Base-by-base conservation (phyloP, 1,284 basidiomycete genomes). In the Cryptococcus depauperatus region DNA sequence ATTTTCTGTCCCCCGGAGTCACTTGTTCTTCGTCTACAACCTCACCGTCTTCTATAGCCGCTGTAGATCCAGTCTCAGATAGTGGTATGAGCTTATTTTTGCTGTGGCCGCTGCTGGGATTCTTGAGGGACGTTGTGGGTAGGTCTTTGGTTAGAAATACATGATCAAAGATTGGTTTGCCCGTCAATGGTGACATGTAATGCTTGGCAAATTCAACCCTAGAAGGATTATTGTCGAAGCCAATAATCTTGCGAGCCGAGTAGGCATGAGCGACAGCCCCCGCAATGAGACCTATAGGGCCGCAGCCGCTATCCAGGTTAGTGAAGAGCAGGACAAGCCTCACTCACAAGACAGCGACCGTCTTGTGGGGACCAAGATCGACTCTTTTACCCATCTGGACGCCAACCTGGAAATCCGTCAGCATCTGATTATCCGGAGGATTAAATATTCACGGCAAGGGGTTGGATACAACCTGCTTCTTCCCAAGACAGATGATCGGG, bases 131-230 rank as follows among this genome's bases (percentile, higher is more conserved):
- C 11, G 30, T 46, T 3, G 51, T 48, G 1, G 62, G 59, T 0
- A 67, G 41, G 14, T 43, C 45, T 21, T 45, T 45, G 26, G 55
- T 57, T 14, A 61, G 51, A 52, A 66, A 66, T 30, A 66, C 67
- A 37, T 62, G 55, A 50, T 69, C 64, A 37, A 63, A 53, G 42
- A 69, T 64, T 1, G 61, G 60, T 47, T 55, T 56, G 22, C 64
- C 64, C 21, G 58, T 62, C 14, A 62, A 32, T 3, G 66, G 66
- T 1, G 59, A 60, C 27, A 57, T 55, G 69, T 92, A 95, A 28
- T 69, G 64, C 63, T 82, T 81, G 21, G 93, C 91, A 62, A 96
- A 96, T 38, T 84, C 79, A 37, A 97, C 82, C 40, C 92, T 84
- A 41, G 74, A 71, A 19, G 80, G 76, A 46, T 86, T 79, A 54